Evolutionary conservation across 2,329 filamentous ascomycete species (phyloP).

Genomic region (Lecanicillium sp.): DNA sequence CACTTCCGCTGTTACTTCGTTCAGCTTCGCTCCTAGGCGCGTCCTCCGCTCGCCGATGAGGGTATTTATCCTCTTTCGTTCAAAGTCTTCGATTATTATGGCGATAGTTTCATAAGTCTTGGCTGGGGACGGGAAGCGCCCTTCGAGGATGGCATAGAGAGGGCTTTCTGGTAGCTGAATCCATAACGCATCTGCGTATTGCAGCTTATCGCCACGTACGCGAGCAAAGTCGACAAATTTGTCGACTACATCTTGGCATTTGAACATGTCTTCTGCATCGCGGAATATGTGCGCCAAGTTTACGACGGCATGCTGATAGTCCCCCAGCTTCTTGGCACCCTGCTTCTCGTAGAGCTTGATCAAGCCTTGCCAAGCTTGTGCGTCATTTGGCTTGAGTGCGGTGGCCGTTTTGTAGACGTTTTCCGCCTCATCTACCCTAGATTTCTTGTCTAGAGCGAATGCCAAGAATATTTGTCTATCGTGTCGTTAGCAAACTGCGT

Average conservation of each 20-base stretch:
- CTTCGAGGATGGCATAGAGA: constrained; percentile 76
- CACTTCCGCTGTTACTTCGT: constrained; percentile 77
- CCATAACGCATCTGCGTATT: constrained; percentile 70
- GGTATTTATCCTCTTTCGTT: constrained; percentile 82
- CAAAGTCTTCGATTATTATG: constrained; percentile 75
- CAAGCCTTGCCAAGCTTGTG: constrained; percentile 87
- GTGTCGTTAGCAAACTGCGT: not conserved
- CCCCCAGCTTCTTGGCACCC: constrained; percentile 57
- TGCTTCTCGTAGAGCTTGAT: constrained; percentile 80
- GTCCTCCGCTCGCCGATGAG: constrained; percentile 86
- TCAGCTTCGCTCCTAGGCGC: constrained; percentile 74
- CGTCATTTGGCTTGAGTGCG: constrained; percentile 62
- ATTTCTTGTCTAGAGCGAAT: constrained; percentile 73
- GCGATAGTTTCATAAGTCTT: constrained; percentile 76
- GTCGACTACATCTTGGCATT: constrained; percentile 62
- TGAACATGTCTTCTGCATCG: constrained; percentile 55
- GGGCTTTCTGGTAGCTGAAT: constrained; percentile 73
- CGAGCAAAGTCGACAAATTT: constrained; percentile 72
- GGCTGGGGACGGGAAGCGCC: constrained; percentile 70
- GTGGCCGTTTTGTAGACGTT: constrained; percentile 67
- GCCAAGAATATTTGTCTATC: constrained; percentile 75
- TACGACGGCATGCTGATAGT: constrained; percentile 67
- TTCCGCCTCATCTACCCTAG: constrained; percentile 65
- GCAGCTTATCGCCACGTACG: constrained; percentile 60
- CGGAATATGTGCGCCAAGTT: constrained; percentile 69